Base-by-base conservation (phyloP, 306 rosid species). In the Abrus precatorius region DNA sequence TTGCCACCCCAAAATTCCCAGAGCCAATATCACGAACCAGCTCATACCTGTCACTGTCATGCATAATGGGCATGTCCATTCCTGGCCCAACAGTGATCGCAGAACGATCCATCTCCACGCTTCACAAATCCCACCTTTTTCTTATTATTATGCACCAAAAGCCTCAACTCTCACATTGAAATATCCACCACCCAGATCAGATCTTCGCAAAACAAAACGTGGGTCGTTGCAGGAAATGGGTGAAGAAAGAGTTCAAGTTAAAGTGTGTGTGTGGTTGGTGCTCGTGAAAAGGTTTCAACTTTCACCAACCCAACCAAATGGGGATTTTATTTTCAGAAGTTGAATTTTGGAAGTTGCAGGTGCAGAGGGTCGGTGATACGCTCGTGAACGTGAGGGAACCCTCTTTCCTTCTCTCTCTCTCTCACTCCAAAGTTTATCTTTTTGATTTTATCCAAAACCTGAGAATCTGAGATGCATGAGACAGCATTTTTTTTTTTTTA, bases 1-100 rank as follows among this genome's bases (percentile, higher is more conserved):
- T 89, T 0, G 99, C 97, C 11, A 95, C 95, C 33, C 99, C 99
- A 47, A 95, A 95, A 88, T 95, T 92, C 0, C 99, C 99, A n/a
- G 97, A 89, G 52, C 97, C 99, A 76, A 95, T 95, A 85, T 92
- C 97, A n/a, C 88, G 86, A 1, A 92, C 99, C 1, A 95, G 91
- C 83, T 95, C 97, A 86, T 91, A 95, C 28, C 99, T 90, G 72
- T 92, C 97, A 71, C 94, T 92, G 28, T 95, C 95, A 76, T 92
- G 99, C 97, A 93, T 91, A 84, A 93, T 95, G 73, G 94, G 94
- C 79, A 91, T 7, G 69, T 91, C 97, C 97, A 92, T 93, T 66
- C 89, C 97, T 3, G 87, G 90, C 29, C 93, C 98, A 80, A 87
- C 90, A 32, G 86, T 87, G 43, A 85, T 57, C 77, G 84, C 83